These are phyloP conservation scores for Trichoderma brevicompactum DNA, from an alignment of 2,329 filamentous ascomycete genomes.

Conservation along the genomic window DNA sequence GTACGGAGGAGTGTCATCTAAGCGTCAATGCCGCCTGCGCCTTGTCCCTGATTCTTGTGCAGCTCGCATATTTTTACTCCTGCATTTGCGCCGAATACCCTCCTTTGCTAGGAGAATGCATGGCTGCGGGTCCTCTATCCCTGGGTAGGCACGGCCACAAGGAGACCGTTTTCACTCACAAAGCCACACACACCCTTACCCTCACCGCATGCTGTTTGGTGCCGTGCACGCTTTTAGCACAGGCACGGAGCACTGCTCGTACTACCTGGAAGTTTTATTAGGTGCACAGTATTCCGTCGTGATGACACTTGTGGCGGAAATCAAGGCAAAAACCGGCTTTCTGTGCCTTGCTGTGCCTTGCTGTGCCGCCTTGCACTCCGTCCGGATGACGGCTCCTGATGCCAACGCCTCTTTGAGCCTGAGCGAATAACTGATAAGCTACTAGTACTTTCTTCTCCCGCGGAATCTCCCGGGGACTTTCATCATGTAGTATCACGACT, in stretches of 20 bases:
- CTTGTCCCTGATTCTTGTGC: neutral
- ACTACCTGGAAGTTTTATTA: too few species aligned
- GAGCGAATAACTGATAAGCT: neutral
- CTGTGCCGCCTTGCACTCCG: neutral
- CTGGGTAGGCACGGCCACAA: constrained; percentile 10
- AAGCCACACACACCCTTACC: constrained; percentile 4
- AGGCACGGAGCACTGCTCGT: neutral
- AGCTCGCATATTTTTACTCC: neutral
- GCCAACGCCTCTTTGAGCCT: neutral
- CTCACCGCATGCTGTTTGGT: constrained; percentile 16
- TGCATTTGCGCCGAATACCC: neutral
- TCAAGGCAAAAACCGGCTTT: constrained; percentile 13
- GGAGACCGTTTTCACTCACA: neutral
- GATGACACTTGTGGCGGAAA: constrained; percentile 4
- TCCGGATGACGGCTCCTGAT: neutral
- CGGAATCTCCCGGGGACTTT: constrained; percentile 1
- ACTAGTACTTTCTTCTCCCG: neutral
- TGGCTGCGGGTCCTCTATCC: constrained; percentile 16
- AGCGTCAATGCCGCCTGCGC: constrained; percentile 12
- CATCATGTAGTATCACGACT: constrained; percentile 2
- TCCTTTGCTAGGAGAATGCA: constrained; percentile 12
- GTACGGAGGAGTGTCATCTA: constrained; percentile 1
- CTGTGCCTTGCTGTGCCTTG: neutral
- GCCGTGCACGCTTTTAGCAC: constrained; percentile 1
- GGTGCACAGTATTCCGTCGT: neutral